Conservation (phyloP, 176 grass and related monocot genomes). For the Bothriochloa decipiens region DNA sequence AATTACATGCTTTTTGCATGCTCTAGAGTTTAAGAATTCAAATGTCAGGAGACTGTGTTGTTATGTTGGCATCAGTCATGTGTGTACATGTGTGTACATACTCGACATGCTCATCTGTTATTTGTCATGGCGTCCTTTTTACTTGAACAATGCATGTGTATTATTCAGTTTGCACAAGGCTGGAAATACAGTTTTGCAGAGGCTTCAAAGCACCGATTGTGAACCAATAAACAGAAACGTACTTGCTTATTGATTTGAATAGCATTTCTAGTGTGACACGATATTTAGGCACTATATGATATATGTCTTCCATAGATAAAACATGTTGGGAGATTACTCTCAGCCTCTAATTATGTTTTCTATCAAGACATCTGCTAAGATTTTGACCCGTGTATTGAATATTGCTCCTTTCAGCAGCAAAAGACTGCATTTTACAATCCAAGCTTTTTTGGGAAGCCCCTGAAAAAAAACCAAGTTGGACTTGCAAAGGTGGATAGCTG, state of each 20-base stretch:
- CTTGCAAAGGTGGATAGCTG: slow-evolving; percentile 52
- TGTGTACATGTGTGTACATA: no score
- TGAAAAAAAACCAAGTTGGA: slow-evolving; percentile 37
- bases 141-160: background rate
- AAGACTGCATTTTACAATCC: slow-evolving; percentile 16
- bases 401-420: slow-evolving; percentile 28
- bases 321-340: background rate
- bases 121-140: background rate
- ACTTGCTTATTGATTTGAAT: background rate
- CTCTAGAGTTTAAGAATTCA: background rate
- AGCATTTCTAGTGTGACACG: no score
- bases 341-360: background rate
- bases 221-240: background rate
- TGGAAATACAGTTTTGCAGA: background rate
- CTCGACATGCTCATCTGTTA: background rate
- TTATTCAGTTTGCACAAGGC: background rate
- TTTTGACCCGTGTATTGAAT: background rate
- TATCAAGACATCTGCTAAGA: background rate
- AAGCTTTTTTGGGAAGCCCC: slow-evolving; percentile 23
- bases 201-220: background rate
- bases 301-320: background rate
- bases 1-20: background rate
- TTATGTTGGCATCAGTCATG: no score
- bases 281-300: background rate
- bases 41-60: no score